A percentile compares a stretch with the other conserved stretches of the same genome.
Evolutionary conservation across 2,329 filamentous ascomycete genomes (phyloP).

Genomic region (Fusarium denticulatum): DNA sequence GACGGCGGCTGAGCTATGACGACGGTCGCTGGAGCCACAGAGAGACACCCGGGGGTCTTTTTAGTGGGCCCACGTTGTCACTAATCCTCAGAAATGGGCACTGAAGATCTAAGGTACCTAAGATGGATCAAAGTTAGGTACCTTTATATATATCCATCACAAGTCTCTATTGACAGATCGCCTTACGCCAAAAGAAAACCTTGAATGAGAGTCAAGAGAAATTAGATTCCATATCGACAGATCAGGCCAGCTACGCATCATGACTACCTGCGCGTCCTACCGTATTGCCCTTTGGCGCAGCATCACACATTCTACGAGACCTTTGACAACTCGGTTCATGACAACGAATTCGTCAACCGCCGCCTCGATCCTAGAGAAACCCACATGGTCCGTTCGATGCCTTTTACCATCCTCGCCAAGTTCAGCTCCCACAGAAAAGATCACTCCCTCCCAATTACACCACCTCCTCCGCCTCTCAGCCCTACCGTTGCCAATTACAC

Average conservation of each 20-base stretch:
- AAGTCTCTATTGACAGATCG: neutral
- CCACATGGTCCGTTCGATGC: conserved; percentile 85
- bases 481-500: conserved; percentile 74
- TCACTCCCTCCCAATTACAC: conserved; percentile 75
- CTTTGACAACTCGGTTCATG: neutral
- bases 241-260: conserved; percentile 15
- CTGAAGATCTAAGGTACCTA: conserved; percentile 17
- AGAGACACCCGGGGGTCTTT: neutral
- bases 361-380: conserved; percentile 68
- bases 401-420: conserved; percentile 65
- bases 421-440: conserved; percentile 49
- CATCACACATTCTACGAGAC: conserved; percentile 6
- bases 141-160: neutral
- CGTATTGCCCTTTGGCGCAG: conserved; percentile 42
- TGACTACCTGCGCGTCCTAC: conserved; percentile 48
- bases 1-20: conserved; percentile 41
- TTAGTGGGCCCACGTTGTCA: conserved; percentile 15
- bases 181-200: neutral
- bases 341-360: conserved; percentile 28
- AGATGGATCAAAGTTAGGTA: neutral
- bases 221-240: neutral
- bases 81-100: neutral
- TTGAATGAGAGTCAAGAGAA: neutral
- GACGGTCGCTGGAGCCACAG: conserved; percentile 41
- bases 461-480: conserved; percentile 92